Base-by-base conservation (phyloP, 352 stramenopile genomes). In the Pythium dissotocum region DNA sequence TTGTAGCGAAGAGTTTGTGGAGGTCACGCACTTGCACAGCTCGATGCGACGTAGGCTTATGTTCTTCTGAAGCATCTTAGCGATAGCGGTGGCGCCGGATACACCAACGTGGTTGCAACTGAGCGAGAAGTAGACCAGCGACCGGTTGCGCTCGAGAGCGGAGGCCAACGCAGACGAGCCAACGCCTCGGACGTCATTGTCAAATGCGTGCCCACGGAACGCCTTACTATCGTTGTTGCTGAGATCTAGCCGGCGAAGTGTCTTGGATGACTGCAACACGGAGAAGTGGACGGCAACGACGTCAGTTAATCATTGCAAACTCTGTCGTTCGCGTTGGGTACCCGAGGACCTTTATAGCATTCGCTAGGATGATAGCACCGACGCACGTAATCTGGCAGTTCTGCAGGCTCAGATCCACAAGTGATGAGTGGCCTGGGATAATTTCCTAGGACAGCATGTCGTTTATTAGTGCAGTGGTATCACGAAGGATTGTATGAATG, bases 351-450 rank as follows among this genome's bases (percentile, higher is more conserved):
- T 72, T 64, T 52, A 86, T 54, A 35, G 63, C 76, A 24, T 70
- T 82, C 6, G 76, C 69, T n/a, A 86, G 72, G 18, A 83, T 38
- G 42, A 83, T 76, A 12, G 62, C 76, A n/a, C 78, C 78, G 12
- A 74, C 78, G 24, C 82, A 73, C 0, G 78, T 64, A 35, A 86
- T 72, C 33, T 82, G 71, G n/a, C 78, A 86, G 52, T 73, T 72
- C 35, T 77, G 74, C 28, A 86, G 66, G 10, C 67, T 70, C 35
- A 85, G 28, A 26, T 66, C 69, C 2, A 80, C 30, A 24, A 78
- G 40, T 8, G 40, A 55, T 18, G 33, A 51, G 2, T 64, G 58
- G 6, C 33, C 26, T 21, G 62, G 61, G 2, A 82, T 58, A 36
- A 77, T 33, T 14, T 59, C 36, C 76, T 85, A 35, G n/a, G 6